These are phyloP conservation scores for Aspergillus tamarii DNA, from an alignment of 2,329 filamentous ascomycete genomes.

Conservation along the genomic window DNA sequence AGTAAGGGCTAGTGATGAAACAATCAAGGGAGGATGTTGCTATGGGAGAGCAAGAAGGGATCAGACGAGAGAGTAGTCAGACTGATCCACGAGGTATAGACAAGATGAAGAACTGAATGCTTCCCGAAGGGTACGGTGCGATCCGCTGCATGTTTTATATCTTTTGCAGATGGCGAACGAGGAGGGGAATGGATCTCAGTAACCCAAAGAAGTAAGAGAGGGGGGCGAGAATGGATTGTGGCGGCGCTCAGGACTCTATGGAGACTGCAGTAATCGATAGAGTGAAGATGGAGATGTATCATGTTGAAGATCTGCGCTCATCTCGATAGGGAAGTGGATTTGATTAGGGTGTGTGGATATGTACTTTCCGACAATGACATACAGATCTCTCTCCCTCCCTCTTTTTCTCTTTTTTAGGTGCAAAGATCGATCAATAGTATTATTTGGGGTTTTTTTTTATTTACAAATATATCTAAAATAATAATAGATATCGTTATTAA, in stretches of 20 bases:
- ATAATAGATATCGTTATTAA: conserved; percentile 2
- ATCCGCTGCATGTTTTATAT: conserved; percentile 42
- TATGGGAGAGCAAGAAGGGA: conserved; percentile 13
- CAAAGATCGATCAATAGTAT: background rate
- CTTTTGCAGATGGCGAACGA: conserved; percentile 28
- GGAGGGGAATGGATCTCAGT: conserved; percentile 14
- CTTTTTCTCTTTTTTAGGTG: background rate
- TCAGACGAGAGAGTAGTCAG: conserved; percentile 17
- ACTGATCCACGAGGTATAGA: conserved; percentile 30
- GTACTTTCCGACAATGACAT: conserved; percentile 22
- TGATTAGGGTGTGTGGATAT: conserved; percentile 7
- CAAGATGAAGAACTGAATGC: conserved; percentile 27
- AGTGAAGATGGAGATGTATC: conserved; percentile 18
- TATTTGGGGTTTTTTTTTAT: conserved; percentile 5
- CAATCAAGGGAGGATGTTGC: conserved; percentile 20
- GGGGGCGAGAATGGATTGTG: conserved; percentile 12
- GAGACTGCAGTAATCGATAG: conserved; percentile 19
- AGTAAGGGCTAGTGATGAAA: conserved; percentile 8
- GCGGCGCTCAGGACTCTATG: conserved; percentile 24
- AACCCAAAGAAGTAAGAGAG: background rate
- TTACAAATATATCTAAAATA: background rate
- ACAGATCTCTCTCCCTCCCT: conserved; percentile 18
- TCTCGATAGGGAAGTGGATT: conserved; percentile 24
- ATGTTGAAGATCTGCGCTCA: conserved; percentile 22
- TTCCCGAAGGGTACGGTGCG: conserved; percentile 24